A percentile compares a stretch with the other conserved stretches of the same genome.
These are phyloP conservation scores for Antarctomyces pellizariae DNA, from an alignment of 495 filamentous ascomycete species.

Conservation along the genomic window DNA sequence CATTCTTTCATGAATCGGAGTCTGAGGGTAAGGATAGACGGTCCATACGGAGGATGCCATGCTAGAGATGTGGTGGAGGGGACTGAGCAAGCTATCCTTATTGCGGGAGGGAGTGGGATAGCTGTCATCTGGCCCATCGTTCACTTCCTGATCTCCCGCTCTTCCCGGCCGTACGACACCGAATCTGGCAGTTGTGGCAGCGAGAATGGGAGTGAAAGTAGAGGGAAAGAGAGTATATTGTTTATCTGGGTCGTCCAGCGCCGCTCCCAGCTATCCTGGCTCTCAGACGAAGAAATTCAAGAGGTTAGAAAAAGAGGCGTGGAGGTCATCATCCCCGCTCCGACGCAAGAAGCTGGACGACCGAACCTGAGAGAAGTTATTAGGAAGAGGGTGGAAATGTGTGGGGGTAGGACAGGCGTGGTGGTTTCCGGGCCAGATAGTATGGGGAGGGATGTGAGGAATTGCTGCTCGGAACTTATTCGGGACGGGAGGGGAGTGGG, in stretches of 20 bases:
- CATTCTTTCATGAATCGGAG: constrained; percentile 19
- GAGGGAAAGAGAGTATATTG: constrained; percentile 18
- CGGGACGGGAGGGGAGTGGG: constrained; percentile 16
- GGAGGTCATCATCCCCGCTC: constrained; percentile 23
- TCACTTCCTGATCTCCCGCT: constrained; percentile 14
- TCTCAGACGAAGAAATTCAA: constrained; percentile 20
- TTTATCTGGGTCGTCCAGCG: constrained; percentile 36
- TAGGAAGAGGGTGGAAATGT: constrained; percentile 10
- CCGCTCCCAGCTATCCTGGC: constrained; percentile 24
- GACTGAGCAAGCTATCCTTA: constrained; percentile 22
- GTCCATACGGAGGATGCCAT: constrained; percentile 31
- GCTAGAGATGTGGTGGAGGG: constrained; percentile 19
- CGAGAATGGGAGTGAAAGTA: too few relatives aligned
- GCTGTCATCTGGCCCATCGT: constrained; percentile 30
- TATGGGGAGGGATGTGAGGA: constrained; percentile 26
- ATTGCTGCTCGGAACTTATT: constrained; percentile 24
- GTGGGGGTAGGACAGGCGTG: constrained; percentile 16
- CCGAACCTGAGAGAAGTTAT: constrained; percentile 23
- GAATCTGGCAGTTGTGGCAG: too few relatives aligned
- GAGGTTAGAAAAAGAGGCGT: constrained; percentile 22
- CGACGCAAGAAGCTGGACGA: constrained; percentile 25
- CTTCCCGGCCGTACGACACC: constrained; percentile 2
- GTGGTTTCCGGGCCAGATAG: constrained; percentile 31
- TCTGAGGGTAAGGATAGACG: constrained; percentile 22
- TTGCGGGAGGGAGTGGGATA: constrained; percentile 41